phyloP scores from a whole-genome alignment of 208 protist genomes.

The Naegleria fowleri region DNA sequence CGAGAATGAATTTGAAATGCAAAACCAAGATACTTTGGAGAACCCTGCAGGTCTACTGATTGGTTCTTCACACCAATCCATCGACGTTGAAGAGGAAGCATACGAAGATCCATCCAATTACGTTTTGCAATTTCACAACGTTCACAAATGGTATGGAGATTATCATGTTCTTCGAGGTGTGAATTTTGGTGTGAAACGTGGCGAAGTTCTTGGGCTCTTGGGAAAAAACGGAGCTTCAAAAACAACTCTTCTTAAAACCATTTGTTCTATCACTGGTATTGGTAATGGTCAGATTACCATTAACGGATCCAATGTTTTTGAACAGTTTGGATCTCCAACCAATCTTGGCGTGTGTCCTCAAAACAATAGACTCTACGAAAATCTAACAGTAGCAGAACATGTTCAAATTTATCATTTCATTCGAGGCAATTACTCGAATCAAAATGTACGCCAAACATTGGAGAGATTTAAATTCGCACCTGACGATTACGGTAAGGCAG shows the following conservation, averaged over 20 bases:
- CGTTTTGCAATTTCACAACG: neutral
- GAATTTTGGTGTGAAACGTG: constrained; percentile 58
- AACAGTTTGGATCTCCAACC: neutral
- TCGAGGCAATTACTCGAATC: neutral
- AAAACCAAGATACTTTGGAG: neutral
- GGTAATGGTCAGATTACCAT: neutral
- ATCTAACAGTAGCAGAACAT: constrained; percentile 43
- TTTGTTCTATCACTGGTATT: constrained; percentile 47
- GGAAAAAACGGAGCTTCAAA: constrained; percentile 78
- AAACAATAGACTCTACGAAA: constrained; percentile 33
- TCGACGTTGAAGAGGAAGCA: neutral
- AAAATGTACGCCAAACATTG: constrained; percentile 19
- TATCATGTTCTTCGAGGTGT: constrained; percentile 54
- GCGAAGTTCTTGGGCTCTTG: constrained; percentile 72
- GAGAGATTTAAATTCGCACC: neutral
- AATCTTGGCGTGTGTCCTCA: constrained; percentile 44
- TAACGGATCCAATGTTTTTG: neutral
- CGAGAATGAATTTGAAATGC: neutral
- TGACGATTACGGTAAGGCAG: neutral
- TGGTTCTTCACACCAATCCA: too few relatives aligned
- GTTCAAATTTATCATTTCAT: constrained; percentile 35
- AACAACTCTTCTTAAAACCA: constrained; percentile 68
- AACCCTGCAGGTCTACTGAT: neutral
- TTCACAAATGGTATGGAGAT: neutral
- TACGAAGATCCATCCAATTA: neutral